Conservation (phyloP, 208 protist genomes). For the Entamoeba dispar region DNA sequence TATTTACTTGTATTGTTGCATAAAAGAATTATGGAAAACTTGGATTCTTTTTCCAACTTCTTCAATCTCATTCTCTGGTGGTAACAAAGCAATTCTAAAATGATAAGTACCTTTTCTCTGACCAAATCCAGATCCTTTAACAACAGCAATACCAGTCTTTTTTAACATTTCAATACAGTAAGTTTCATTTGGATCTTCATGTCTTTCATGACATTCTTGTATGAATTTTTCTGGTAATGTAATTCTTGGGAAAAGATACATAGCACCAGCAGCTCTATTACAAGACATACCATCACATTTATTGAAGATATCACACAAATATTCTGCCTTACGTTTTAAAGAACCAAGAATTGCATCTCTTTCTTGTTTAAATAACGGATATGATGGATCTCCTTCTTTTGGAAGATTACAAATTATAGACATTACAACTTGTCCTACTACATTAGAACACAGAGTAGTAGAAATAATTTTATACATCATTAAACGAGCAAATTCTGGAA, state of each 20-base stretch:
- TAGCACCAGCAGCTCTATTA: conserved; percentile 50
- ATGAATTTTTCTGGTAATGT: conserved; percentile 52
- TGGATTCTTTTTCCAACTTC: conserved; percentile 1
- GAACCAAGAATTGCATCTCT: neutral
- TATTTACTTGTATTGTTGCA: neutral
- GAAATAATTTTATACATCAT: conserved; percentile 70
- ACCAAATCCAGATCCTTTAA: conserved; percentile 63
- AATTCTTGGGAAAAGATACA: conserved; percentile 91
- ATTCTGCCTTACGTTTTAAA: conserved; percentile 33
- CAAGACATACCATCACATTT: conserved; percentile 1
- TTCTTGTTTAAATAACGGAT: conserved; percentile 45
- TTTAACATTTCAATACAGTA: conserved; percentile 83
- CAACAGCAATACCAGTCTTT: conserved; percentile 57
- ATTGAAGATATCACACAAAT: conserved; percentile 1
- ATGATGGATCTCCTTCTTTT: conserved; percentile 54
- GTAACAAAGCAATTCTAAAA: conserved; percentile 94
- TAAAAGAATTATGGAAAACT: neutral
- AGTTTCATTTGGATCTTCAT: conserved; percentile 59
- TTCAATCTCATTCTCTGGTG: conserved; percentile 71
- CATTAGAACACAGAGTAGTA: conserved; percentile 78
- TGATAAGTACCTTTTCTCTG: conserved; percentile 67
- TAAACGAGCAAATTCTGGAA: conserved; percentile 38
- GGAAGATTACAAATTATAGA: conserved; percentile 46
- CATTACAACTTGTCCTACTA: conserved; percentile 52
- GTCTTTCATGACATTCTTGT: conserved; percentile 38